Conservation (phyloP, 352 stramenopile genomes). For the Phytophthora tentaculata region DNA sequence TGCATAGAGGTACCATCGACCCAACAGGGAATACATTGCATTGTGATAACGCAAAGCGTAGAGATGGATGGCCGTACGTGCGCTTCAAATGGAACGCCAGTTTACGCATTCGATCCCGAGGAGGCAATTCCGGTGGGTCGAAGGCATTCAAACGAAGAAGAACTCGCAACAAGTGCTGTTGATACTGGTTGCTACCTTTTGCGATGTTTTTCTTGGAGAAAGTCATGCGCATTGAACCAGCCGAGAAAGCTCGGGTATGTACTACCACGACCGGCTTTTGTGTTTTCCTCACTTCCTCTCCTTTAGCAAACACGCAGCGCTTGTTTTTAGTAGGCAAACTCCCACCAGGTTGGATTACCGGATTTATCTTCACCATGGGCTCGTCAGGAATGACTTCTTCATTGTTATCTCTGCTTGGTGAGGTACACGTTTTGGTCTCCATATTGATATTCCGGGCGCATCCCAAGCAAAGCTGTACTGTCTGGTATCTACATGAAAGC, state of each 20-base stretch:
- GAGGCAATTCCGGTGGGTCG: constrained; percentile 9
- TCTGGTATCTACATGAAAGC: constrained; percentile 45
- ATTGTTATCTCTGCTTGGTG: constrained; percentile 11
- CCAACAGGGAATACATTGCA: constrained; percentile 48
- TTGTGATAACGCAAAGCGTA: constrained; percentile 60
- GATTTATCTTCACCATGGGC: background rate
- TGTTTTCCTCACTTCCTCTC: constrained; percentile 8
- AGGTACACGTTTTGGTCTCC: background rate
- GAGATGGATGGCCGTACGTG: constrained; percentile 50
- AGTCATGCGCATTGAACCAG: constrained; percentile 33
- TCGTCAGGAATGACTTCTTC: background rate
- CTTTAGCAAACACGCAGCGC: constrained; percentile 1
- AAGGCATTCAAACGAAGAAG: constrained; percentile 30
- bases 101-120: constrained; percentile 41
- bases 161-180: constrained; percentile 37
- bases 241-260: constrained; percentile 34
- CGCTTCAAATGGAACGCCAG: constrained; percentile 48
- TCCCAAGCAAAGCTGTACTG: constrained; percentile 44
- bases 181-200: constrained; percentile 39
- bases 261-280: constrained; percentile 34
- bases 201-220: constrained; percentile 47
- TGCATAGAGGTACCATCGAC: constrained; percentile 38
- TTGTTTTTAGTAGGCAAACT: background rate
- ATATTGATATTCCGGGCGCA: constrained; percentile 43
- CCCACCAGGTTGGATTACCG: constrained; percentile 2